These are phyloP conservation scores for Spergularia marina DNA, from an alignment of 148 eudicot species.

Conservation along the genomic window DNA sequence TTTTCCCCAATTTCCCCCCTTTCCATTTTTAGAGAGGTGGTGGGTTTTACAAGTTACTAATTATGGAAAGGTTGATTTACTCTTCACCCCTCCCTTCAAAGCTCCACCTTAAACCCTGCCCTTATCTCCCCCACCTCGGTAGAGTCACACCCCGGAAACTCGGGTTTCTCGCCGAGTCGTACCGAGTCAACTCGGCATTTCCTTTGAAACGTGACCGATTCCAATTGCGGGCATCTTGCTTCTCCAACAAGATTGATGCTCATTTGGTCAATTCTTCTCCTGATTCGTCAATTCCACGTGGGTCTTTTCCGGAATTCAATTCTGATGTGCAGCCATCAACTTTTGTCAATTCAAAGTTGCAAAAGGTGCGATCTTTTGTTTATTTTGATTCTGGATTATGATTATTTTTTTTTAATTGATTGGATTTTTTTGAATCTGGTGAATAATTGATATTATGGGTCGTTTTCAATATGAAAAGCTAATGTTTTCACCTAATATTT, in stretches of 20 bases:
- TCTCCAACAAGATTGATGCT: conserved; percentile 7
- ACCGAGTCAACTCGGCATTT: conserved; percentile 24
- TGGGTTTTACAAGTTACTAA: background rate
- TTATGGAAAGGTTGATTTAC: conserved; percentile 64
- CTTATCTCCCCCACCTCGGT: conserved; percentile 35
- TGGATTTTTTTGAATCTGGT: background rate
- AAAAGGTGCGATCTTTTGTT: conserved; percentile 25
- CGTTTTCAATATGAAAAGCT: background rate
- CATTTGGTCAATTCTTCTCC: conserved; percentile 5
- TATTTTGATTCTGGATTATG: background rate
- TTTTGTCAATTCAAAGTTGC: background rate
- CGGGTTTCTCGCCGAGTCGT: conserved; percentile 17
- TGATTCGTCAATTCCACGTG: conserved; percentile 8
- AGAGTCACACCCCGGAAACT: conserved; percentile 28
- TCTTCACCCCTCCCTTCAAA: conserved; percentile 37
- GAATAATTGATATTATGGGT: background rate
- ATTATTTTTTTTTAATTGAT: background rate
- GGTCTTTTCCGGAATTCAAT: conserved; percentile 20
- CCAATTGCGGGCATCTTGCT: conserved; percentile 15
- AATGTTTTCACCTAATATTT: conserved; percentile 1
- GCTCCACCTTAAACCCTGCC: conserved; percentile 29
- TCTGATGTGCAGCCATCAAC: background rate
- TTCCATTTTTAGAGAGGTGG: background rate
- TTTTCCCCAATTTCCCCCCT: background rate
- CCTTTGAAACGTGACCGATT: conserved; percentile 9